phyloP scores from a whole-genome alignment of 1,284 basidiomycete species.

The Heliocybe sulcata region DNA sequence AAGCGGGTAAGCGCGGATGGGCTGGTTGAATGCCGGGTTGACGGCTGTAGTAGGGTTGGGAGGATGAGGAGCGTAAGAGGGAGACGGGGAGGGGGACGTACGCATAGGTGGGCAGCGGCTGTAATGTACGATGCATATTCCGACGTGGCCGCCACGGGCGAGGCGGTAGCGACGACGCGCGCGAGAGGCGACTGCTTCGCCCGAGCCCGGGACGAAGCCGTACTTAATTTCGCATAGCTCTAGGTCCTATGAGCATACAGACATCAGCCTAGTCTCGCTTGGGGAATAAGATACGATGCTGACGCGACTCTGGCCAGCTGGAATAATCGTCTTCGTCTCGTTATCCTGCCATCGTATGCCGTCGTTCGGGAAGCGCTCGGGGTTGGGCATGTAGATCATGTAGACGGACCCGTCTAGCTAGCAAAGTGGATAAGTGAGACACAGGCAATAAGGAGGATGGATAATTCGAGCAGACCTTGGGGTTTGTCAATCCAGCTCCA shows the following conservation, averaged over 20 bases:
- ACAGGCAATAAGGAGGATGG: neutral
- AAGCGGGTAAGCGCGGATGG: conserved; percentile 63
- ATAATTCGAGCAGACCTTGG: conserved; percentile 33
- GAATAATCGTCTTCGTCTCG: conserved; percentile 51
- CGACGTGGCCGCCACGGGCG: conserved; percentile 59
- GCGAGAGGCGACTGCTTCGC: conserved; percentile 54
- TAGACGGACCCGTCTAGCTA: conserved; percentile 54
- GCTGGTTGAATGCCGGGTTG: conserved; percentile 43
- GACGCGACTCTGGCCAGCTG: conserved; percentile 41
- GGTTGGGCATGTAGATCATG: conserved; percentile 52
- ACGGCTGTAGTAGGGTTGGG: conserved; percentile 36
- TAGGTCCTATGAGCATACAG: conserved; percentile 42
- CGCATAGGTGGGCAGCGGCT: conserved; percentile 50
- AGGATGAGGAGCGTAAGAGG: conserved; percentile 3
- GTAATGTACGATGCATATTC: conserved; percentile 68
- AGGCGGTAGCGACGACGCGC: conserved; percentile 64
- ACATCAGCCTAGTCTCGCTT: neutral
- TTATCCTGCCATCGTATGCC: conserved; percentile 66
- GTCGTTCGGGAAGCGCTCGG: conserved; percentile 54
- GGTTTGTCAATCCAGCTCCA: conserved; percentile 75
- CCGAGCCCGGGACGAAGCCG: conserved; percentile 63
- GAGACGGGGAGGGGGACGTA: conserved; percentile 28
- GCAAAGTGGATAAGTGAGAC: neutral
- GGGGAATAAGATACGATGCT: conserved; percentile 16
- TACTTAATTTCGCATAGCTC: conserved; percentile 65